phyloP scores from a whole-genome alignment of 129 eudicot genomes.

The Smallanthus sonchifolius region DNA sequence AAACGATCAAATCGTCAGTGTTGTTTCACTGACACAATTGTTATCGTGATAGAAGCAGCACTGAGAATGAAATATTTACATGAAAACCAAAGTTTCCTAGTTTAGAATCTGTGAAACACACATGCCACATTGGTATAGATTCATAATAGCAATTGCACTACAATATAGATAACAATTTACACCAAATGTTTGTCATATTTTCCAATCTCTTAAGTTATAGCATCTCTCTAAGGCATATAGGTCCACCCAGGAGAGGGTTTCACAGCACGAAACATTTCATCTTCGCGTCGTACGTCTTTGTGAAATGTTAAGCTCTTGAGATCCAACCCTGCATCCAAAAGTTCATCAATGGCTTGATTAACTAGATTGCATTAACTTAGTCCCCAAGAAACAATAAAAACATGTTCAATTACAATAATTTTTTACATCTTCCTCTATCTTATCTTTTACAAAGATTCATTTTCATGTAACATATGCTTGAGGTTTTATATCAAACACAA shows the following conservation, averaged over 20 bases:
- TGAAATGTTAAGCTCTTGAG: not conserved
- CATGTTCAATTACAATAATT: not conserved
- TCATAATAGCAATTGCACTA: not conserved
- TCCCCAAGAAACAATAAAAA: not conserved
- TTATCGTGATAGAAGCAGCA: conserved; percentile 3
- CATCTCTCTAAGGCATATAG: not conserved
- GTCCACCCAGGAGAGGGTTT: conserved; percentile 6
- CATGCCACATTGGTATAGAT: not conserved
- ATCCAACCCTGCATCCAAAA: not conserved
- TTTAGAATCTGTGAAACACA: conserved; percentile 7
- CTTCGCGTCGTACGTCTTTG: not conserved
- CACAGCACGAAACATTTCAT: conserved; percentile 6
- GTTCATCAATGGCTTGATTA: not conserved
- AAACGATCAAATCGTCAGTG: not conserved
- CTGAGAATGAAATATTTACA: conserved; percentile 15
- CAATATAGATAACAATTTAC: not conserved
- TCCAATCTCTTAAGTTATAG: not conserved
- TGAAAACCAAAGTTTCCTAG: conserved; percentile 19
- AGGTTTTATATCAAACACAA: conserved; percentile 13
- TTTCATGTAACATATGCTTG: not conserved
- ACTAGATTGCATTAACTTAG: not conserved
- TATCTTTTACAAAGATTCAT: not conserved
- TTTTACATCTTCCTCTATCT: not conserved
- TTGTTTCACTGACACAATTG: not conserved
- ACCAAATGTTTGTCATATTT: not conserved